These are phyloP conservation scores for Talaromyces proteolyticus DNA, from an alignment of 495 filamentous ascomycete species.

Conservation along the genomic window DNA sequence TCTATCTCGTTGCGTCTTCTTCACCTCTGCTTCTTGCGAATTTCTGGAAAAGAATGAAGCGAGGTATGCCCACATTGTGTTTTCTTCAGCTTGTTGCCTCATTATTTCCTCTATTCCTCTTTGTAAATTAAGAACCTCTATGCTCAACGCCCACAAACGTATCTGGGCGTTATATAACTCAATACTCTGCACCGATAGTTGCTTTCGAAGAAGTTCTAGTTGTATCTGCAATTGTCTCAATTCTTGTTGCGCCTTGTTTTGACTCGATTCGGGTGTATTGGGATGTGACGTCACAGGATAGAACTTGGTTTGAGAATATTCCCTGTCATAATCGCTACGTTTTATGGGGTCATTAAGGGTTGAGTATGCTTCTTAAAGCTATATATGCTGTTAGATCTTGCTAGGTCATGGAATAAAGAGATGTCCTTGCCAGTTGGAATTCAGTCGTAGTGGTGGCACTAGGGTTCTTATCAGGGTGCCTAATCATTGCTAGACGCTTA, in stretches of 20 bases:
- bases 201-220: not conserved
- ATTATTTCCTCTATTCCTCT: slow-evolving; percentile 2
- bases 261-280: not conserved
- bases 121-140: not conserved
- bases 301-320: not conserved
- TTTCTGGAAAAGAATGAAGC: not conserved
- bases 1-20: not conserved
- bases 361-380: slow-evolving; percentile 1
- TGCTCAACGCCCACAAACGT: slow-evolving; percentile 1
- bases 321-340: not conserved
- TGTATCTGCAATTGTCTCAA: not conserved
- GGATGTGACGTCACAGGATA: not conserved
- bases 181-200: not conserved
- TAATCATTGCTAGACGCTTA: slow-evolving; percentile 1
- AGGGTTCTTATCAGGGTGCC: slow-evolving; percentile 1
- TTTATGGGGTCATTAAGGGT: not conserved
- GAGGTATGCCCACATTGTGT: not conserved
- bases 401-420: not conserved
- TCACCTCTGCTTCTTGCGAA: not conserved
- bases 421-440: not conserved
- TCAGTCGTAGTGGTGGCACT: not conserved
- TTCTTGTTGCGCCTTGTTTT: not conserved
- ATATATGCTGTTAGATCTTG: not conserved
- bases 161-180: not conserved
- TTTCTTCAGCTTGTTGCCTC: not conserved